A percentile compares a stretch with the other conserved stretches of the same genome.
These are phyloP conservation scores for Geotrichum candidum DNA, from an alignment of 1,139 yeast species.

Conservation along the genomic window DNA sequence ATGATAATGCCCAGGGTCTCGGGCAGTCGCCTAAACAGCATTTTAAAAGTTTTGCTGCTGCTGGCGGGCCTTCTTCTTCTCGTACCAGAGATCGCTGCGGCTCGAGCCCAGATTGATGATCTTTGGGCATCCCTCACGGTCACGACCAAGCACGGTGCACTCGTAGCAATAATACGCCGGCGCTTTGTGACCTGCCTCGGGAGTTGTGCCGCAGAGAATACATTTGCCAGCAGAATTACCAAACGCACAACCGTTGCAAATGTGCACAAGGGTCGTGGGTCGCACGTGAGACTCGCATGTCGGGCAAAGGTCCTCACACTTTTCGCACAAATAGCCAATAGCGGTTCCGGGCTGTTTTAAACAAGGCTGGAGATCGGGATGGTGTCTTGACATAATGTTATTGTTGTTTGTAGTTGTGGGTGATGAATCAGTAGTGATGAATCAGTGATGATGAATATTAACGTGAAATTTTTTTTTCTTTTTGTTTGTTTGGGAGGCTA, in stretches of 20 bases:
- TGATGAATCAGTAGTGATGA: neutral
- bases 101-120: constrained; percentile 74
- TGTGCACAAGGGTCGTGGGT: constrained; percentile 62
- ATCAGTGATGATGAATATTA: neutral
- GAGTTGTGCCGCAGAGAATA: constrained; percentile 63
- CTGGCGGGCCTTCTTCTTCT: constrained; percentile 40
- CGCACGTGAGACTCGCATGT: constrained; percentile 82
- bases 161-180: constrained; percentile 84
- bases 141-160: constrained; percentile 73
- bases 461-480: neutral
- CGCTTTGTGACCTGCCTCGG: constrained; percentile 35
- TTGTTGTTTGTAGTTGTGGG: neutral
- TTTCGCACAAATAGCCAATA: constrained; percentile 67
- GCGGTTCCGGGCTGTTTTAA: constrained; percentile 77
- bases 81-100: constrained; percentile 61
- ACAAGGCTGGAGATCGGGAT: constrained; percentile 79
- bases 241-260: constrained; percentile 81
- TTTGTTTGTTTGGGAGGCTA: neutral
- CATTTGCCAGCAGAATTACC: constrained; percentile 64
- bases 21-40: neutral
- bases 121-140: constrained; percentile 91
- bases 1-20: neutral
- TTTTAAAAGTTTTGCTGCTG: neutral
- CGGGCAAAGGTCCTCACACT: constrained; percentile 91
- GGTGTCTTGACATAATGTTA: constrained; percentile 74